A percentile compares a stretch with the other conserved stretches of the same genome.
Evolutionary conservation across 192 early-diverging fungal species (phyloP).

Genomic region (Entomortierella parvispora): DNA sequence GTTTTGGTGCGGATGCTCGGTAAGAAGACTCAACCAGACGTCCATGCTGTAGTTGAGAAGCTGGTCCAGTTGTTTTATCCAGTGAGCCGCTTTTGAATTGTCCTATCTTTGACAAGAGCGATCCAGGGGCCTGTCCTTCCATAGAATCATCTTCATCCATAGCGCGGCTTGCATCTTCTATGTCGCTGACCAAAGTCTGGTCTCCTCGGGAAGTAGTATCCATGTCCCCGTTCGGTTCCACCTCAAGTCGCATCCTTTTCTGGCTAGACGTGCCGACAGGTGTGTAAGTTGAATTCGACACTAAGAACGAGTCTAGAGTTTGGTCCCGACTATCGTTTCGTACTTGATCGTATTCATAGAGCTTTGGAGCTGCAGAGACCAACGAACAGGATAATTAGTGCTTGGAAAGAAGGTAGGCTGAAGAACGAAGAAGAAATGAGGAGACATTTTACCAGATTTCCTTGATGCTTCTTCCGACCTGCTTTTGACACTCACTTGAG

Average conservation of each 20-base stretch:
- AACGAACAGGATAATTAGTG: neutral
- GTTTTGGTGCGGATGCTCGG: neutral
- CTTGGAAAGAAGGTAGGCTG: too few species aligned
- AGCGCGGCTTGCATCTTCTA: neutral
- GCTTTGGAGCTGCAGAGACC: constrained; percentile 35
- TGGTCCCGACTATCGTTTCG: constrained; percentile 86
- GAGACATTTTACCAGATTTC: constrained; percentile 17
- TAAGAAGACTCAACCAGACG: neutral
- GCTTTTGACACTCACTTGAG: constrained; percentile 22
- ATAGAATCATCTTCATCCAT: neutral
- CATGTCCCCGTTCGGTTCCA: constrained; percentile 8
- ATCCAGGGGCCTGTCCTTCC: neutral
- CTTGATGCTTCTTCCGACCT: constrained; percentile 15
- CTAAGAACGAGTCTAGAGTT: constrained; percentile 79
- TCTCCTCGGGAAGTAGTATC: constrained; percentile 12
- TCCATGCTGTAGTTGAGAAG: neutral
- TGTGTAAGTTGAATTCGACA: constrained; percentile 17
- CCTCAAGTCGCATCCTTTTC: constrained; percentile 24
- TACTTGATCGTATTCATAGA: constrained; percentile 81
- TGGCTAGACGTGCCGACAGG: constrained; percentile 3
- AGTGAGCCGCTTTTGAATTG: constrained; percentile 19
- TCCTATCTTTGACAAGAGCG: constrained; percentile 22
- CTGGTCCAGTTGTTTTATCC: neutral
- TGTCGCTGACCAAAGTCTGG: constrained; percentile 11
- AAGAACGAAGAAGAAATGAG: neutral